Conservation (phyloP, 2,329 filamentous ascomycete genomes). For the Sporothrix euskadiensis region DNA sequence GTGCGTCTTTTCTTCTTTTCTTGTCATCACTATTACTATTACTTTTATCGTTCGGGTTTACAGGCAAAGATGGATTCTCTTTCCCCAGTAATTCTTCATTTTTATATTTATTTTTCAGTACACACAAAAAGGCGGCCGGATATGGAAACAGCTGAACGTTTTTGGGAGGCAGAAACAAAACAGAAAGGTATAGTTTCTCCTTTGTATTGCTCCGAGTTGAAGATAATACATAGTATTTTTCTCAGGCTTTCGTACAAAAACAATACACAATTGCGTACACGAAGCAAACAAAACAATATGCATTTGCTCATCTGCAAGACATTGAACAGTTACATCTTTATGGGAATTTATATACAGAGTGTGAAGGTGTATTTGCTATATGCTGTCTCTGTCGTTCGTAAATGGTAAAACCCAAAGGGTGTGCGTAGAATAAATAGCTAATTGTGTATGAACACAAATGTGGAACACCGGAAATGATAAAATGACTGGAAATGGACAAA, state of each 20-base stretch:
- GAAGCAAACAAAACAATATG: neutral
- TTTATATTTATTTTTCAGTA: neutral
- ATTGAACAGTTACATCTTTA: neutral
- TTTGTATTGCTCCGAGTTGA: neutral
- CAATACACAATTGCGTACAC: neutral
- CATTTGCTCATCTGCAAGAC: neutral
- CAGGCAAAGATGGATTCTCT: neutral
- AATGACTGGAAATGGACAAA: neutral
- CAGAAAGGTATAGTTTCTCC: neutral
- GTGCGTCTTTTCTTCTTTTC: neutral
- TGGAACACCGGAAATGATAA: neutral
- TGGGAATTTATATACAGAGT: too few relatives aligned
- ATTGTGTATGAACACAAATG: neutral
- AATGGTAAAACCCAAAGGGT: neutral
- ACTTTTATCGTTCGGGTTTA: neutral
- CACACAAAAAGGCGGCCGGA: conserved; percentile 17
- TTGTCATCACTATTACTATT: neutral
- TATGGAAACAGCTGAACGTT: neutral
- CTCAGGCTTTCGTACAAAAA: conserved; percentile 5
- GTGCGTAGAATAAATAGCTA: neutral
- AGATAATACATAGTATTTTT: conserved; percentile 1
- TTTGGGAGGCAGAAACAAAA: neutral
- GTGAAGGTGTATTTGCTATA: too few relatives aligned
- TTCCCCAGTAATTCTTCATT: neutral
- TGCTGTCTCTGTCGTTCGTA: neutral